phyloP scores from a whole-genome alignment of 2,329 filamentous ascomycete genomes.

The Juglanconis sp. region DNA sequence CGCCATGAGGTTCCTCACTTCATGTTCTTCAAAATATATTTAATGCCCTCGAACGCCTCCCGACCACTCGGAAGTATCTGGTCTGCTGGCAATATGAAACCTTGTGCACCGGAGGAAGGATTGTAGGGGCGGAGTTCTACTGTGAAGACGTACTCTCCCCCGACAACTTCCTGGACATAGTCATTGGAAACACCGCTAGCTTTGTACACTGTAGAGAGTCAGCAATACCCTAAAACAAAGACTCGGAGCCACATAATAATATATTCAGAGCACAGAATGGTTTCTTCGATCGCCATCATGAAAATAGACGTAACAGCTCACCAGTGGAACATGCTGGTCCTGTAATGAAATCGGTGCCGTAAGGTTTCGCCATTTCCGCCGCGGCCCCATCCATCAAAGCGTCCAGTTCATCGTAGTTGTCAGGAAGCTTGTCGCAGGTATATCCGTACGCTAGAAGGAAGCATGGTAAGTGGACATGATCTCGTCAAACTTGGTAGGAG shows the following conservation, averaged over 20 bases:
- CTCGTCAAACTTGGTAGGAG: too few relatives aligned
- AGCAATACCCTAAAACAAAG: not conserved
- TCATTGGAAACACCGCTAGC: slow-evolving; percentile 41
- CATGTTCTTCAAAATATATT: slow-evolving; percentile 54
- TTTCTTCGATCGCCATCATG: not conserved
- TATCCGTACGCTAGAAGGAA: slow-evolving; percentile 49
- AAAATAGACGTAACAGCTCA: not conserved
- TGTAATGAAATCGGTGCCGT: slow-evolving; percentile 38
- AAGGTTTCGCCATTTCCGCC: slow-evolving; percentile 45
- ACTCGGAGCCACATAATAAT: not conserved
- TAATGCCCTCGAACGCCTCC: slow-evolving; percentile 47
- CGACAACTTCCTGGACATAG: slow-evolving; percentile 40
- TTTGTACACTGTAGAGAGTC: slow-evolving; percentile 52
- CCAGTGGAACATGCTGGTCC: slow-evolving; percentile 50
- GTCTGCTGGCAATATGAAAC: slow-evolving; percentile 40
- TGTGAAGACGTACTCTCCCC: slow-evolving; percentile 39
- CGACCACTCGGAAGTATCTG: slow-evolving; percentile 43
- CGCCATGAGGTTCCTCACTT: slow-evolving; percentile 22
- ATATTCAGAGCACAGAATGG: not conserved
- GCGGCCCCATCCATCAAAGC: slow-evolving; percentile 46
- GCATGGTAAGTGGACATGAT: not conserved
- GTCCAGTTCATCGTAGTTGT: slow-evolving; percentile 46
- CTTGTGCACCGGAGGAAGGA: slow-evolving; percentile 23
- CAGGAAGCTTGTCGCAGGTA: slow-evolving; percentile 45
- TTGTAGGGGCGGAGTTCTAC: slow-evolving; percentile 32